Percentiles rank a stretch among this genome's conserved stretches.
phyloP scores from a whole-genome alignment of 2,329 filamentous ascomycete species.

The Metarhizium humberi region DNA sequence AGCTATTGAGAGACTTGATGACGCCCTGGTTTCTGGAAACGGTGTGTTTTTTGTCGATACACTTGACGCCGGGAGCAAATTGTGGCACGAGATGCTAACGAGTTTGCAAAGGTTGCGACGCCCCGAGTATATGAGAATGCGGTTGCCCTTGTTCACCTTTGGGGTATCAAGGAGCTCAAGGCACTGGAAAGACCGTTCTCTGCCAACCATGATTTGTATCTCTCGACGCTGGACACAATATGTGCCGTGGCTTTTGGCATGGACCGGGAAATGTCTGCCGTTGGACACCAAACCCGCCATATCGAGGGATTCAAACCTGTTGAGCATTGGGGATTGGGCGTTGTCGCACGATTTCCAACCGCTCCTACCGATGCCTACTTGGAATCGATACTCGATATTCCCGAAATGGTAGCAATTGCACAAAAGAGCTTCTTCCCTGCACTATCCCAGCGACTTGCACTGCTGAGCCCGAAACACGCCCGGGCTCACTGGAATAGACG shows the following conservation, averaged over 20 bases:
- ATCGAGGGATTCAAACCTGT: constrained; percentile 1
- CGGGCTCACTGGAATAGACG: constrained; percentile 15
- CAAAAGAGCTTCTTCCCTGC: constrained; percentile 14
- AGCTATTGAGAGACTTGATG: constrained; percentile 27
- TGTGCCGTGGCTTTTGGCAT: constrained; percentile 24
- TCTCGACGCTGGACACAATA: constrained; percentile 25
- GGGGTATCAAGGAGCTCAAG: constrained; percentile 20
- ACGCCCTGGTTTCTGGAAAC: constrained; percentile 23
- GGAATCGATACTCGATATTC: constrained; percentile 13
- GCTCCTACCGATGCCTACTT: constrained; percentile 11
- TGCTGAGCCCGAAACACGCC: constrained; percentile 16
- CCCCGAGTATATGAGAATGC: constrained; percentile 24
- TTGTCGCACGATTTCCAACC: constrained; percentile 9
- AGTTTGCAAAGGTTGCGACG: constrained; percentile 20
- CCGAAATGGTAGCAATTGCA: constrained; percentile 16
- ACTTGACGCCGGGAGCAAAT: no score
- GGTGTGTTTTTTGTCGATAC: constrained; percentile 5
- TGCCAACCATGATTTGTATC: constrained; percentile 21
- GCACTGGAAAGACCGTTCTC: constrained; percentile 21
- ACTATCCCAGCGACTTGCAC: constrained; percentile 12
- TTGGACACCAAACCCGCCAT: constrained; percentile 10
- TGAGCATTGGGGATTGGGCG: background rate
- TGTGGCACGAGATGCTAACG: background rate
- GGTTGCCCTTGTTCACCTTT: constrained; percentile 21
- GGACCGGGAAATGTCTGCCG: constrained; percentile 11